Evolutionary conservation across 2,329 filamentous ascomycete genomes (phyloP).

Genomic region (Xylaria sp.): DNA sequence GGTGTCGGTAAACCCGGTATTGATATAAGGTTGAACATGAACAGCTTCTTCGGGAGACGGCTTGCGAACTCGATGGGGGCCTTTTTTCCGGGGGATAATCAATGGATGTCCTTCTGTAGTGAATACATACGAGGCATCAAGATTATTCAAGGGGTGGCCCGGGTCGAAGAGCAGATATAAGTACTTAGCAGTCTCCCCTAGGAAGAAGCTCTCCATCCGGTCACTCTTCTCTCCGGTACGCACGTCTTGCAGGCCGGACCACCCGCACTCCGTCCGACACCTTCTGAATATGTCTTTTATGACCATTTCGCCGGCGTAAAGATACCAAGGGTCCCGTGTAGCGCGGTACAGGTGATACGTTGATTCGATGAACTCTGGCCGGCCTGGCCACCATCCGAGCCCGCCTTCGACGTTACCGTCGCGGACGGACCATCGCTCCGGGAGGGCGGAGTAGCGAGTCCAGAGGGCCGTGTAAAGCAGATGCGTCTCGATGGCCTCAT

Average conservation of each 20-base stretch:
- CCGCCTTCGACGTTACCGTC: slow-evolving; percentile 84
- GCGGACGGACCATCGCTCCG: slow-evolving; percentile 89
- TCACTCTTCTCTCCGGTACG: slow-evolving; percentile 83
- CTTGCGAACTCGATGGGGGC: slow-evolving; percentile 29
- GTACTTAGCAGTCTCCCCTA: slow-evolving; percentile 96
- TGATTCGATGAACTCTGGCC: slow-evolving; percentile 96
- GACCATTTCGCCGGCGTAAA: slow-evolving; percentile 95
- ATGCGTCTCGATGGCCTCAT: slow-evolving; percentile 89
- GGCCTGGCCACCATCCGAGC: slow-evolving; percentile 91
- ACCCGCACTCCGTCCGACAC: slow-evolving; percentile 90
- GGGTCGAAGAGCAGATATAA: slow-evolving; percentile 88
- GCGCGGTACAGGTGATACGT: slow-evolving; percentile 95
- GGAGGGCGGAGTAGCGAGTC: slow-evolving; percentile 91
- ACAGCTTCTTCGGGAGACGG: slow-evolving; percentile 29
- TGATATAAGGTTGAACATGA: slow-evolving; percentile 43
- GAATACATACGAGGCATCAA: slow-evolving; percentile 89
- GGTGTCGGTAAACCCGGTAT: slow-evolving; percentile 54
- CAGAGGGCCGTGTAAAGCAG: slow-evolving; percentile 90
- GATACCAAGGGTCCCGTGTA: slow-evolving; percentile 92
- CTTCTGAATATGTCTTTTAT: slow-evolving; percentile 83
- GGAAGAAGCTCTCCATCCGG: slow-evolving; percentile 98
- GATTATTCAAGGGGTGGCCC: slow-evolving; percentile 81
- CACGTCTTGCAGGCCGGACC: slow-evolving; percentile 86
- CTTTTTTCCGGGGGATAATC: slow-evolving; percentile 67
- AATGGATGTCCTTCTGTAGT: slow-evolving; percentile 95